A percentile compares a stretch with the other conserved stretches of the same genome.
Conservation (phyloP, 2,329 filamentous ascomycete genomes). For the Trichoderma breve region DNA sequence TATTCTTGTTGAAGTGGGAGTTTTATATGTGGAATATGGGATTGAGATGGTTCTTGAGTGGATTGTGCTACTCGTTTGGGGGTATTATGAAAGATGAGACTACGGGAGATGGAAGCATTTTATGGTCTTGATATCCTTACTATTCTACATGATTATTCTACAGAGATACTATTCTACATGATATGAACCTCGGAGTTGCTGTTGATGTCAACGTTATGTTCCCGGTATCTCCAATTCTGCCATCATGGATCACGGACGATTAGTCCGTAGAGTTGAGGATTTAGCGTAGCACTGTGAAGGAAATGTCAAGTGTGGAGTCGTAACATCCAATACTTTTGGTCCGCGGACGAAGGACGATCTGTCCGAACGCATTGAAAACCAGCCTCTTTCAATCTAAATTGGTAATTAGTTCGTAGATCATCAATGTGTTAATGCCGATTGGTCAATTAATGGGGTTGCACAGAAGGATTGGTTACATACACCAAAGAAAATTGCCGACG, state of each 20-base stretch:
- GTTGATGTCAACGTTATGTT: neutral
- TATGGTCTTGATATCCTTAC: neutral
- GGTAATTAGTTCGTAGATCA: neutral
- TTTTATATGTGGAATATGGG: neutral
- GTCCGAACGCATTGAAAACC: neutral
- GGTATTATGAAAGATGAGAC: neutral
- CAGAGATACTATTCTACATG: neutral
- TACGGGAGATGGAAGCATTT: neutral
- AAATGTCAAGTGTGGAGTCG: neutral
- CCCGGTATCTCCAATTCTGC: neutral
- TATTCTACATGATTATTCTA: neutral
- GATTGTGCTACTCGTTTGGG: neutral
- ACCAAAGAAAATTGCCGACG: neutral
- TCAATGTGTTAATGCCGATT: neutral
- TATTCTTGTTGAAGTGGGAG: neutral
- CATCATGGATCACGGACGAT: neutral
- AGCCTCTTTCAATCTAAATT: neutral
- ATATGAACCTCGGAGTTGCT: neutral
- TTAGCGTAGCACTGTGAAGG: neutral
- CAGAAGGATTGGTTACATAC: neutral
- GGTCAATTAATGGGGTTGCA: neutral
- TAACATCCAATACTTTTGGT: neutral
- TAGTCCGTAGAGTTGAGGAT: neutral
- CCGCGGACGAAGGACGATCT: constrained; percentile 2
- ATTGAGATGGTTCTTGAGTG: too few relatives aligned